Evolutionary conservation across 306 rosid genomes (phyloP).

Genomic region (Dryas alaskensis): DNA sequence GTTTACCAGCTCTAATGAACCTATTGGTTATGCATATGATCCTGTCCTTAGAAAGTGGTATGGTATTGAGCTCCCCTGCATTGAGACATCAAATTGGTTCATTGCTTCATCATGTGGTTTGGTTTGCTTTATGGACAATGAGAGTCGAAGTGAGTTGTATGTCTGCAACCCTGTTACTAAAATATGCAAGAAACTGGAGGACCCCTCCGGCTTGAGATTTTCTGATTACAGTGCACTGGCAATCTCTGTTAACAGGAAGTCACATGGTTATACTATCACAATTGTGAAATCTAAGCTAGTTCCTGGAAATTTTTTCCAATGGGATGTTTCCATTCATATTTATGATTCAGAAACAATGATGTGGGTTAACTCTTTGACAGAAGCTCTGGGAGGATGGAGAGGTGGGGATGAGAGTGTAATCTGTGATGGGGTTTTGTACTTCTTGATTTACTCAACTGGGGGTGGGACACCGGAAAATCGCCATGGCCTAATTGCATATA

Average conservation of each 20-base stretch:
- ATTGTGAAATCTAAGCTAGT: constrained; percentile 84
- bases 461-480: constrained; percentile 54
- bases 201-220: constrained; percentile 55
- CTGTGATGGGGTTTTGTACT: constrained; percentile 76
- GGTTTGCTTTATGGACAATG: constrained; percentile 87
- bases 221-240: constrained; percentile 85
- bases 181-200: constrained; percentile 52
- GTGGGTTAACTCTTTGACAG: constrained; percentile 65
- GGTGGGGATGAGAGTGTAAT: constrained; percentile 92
- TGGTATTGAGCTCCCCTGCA: constrained; percentile 70
- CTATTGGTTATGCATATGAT: constrained; percentile 73
- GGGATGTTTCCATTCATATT: constrained; percentile 73
- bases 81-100: constrained; percentile 55
- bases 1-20: constrained; percentile 78
- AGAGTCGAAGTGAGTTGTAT: constrained; percentile 53
- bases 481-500: constrained; percentile 63
- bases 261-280: constrained; percentile 52
- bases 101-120: constrained; percentile 74
- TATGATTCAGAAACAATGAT: constrained; percentile 54
- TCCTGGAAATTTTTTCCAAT: constrained; percentile 66
- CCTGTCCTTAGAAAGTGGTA: constrained; percentile 86
- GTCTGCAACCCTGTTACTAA: constrained; percentile 82
- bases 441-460: constrained; percentile 75
- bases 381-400: constrained; percentile 87
- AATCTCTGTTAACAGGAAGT: constrained; percentile 52